Evolutionary conservation across 345 rosid species (phyloP), one percentile per base, ranked within the genome.

Genomic region (Linum trigynum): DNA sequence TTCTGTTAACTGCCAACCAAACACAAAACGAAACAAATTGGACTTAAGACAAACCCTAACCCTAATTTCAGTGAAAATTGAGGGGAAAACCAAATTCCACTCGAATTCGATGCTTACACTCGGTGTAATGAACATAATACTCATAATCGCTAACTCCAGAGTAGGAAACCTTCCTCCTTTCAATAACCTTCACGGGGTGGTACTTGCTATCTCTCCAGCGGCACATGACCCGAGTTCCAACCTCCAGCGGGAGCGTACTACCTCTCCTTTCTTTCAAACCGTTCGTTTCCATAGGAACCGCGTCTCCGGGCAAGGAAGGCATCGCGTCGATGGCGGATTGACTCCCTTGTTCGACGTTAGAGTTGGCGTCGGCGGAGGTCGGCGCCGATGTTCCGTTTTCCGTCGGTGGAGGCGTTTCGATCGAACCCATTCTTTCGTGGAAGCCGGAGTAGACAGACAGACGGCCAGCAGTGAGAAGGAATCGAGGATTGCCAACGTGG

Each of bases 51-150:
- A 17, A 12, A 56, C 70, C 37, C 11, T 0, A 70, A 62, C 56
- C 61, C 63, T 37, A 80, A 79, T 69, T 23, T 23, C 32, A 32
- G 23, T 5, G 0, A 57, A 57, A 57, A 57, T 57, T 17, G 32
- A 15, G 8, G 32, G 32, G 1, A 23, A 23, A 1, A 1, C 32
- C 32, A 23, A 23, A 23, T 23, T 23, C 32, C 16, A 10, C 32
- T 2, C 10, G 4, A 61, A 61, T 3, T 16, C 14, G 35, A 58
- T 55, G 66, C 99, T 53, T 75, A 94, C 99, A 94, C 81, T 90
- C 99, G 3, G 97, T 88, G 77, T 94, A 94, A 67, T 94, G 99
- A 67, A 94, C 99, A 68, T 94, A 94, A 43, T 90, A 94, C 82
- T 94, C 99, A 75, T 94, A 94, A 51, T 85, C 97, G 73, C 75